Conservation (phyloP, 768 basidiomycete genomes). For the Rhodotorula kratochvilovae region DNA sequence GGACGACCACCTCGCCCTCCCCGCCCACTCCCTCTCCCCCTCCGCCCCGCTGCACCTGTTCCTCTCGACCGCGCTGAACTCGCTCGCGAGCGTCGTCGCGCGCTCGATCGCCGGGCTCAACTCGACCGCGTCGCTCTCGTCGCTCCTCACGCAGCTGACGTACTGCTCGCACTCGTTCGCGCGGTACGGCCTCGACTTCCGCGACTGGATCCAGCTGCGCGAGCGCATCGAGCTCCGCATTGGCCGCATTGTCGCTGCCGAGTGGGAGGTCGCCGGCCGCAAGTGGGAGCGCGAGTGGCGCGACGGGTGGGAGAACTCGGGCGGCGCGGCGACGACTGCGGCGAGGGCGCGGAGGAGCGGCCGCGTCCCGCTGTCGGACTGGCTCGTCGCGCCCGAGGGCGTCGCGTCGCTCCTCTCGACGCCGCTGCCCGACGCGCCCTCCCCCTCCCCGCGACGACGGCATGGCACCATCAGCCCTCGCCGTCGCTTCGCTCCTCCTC, state of each 20-base stretch:
- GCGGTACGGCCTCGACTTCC: conserved; percentile 88
- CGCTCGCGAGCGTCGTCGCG: conserved; percentile 52
- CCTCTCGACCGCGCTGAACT: conserved; percentile 50
- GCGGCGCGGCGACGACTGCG: neutral
- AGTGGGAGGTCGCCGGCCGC: conserved; percentile 20
- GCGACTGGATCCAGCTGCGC: conserved; percentile 53
- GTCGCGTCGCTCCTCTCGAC: conserved; percentile 12
- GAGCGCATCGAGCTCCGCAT: conserved; percentile 19
- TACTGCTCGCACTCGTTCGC: conserved; percentile 90
- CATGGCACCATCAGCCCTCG: conserved; percentile 26
- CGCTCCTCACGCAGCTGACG: conserved; percentile 83
- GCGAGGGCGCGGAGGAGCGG: neutral
- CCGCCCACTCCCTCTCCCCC: neutral
- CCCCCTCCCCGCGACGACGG: neutral
- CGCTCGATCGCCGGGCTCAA: conserved; percentile 57
- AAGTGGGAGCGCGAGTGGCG: conserved; percentile 38
- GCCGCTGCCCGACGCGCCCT: neutral
- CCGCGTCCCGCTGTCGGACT: conserved; percentile 14
- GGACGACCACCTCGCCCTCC: conserved; percentile 1
- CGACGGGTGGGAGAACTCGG: conserved; percentile 27
- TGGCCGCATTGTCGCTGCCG: conserved; percentile 6
- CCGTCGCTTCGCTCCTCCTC: conserved; percentile 29
- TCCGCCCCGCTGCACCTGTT: conserved; percentile 61
- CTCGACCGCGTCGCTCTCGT: conserved; percentile 60
- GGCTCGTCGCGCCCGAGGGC: conserved; percentile 38